Evolutionary conservation across 768 basidiomycete genomes (phyloP), one percentile per base, ranked within the genome.

Genomic region (Cystobasidium ongulense): DNA sequence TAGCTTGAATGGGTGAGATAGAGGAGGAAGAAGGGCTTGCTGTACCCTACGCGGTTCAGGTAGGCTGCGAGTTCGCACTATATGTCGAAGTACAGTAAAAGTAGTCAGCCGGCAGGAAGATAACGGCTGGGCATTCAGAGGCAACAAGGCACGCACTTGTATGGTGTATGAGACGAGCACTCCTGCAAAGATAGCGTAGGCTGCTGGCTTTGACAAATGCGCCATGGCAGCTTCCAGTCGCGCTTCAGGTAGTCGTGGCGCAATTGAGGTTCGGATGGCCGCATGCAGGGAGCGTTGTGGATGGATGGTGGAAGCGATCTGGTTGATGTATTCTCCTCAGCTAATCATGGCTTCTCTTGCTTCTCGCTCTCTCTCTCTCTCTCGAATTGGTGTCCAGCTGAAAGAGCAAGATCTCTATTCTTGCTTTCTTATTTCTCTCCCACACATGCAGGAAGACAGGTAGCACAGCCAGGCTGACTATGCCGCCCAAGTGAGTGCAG

Each of bases 1-100:
- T 97, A 90, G 0, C 81, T 66, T 43, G 90, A 89, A 80, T 98
- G 95, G 2, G 93, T 92, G 68, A 92, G 80, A 81, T 90, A 96
- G 81, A 80, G 77, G 29, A 79, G 83, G 78, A 97, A 89, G 84
- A 88, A 95, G 0, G 95, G 91, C 74, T 96, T 90, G 65, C 87
- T 85, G 82, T 90, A 99, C 38, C 84, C 86, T 35, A 91, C 82
- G 0, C 84, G 85, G 0, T 87, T 87, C 80, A 95, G 87, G 82
- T 92, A 88, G 1, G 36, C 35, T 4, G 76, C 76, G 23, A 78
- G 74, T 39, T 77, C 73, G 21, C 68, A 71, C 68, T 71, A 35
- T 38, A 46, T 7, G 38, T 33, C 29, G 36, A 27, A 46, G 23
- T n/a, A 50, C 3, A 61, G 65, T 8, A 10, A 11, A 33, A 3